Conservation (phyloP, 2,329 filamentous ascomycete genomes). For the Penicillium sclerotiorum region DNA sequence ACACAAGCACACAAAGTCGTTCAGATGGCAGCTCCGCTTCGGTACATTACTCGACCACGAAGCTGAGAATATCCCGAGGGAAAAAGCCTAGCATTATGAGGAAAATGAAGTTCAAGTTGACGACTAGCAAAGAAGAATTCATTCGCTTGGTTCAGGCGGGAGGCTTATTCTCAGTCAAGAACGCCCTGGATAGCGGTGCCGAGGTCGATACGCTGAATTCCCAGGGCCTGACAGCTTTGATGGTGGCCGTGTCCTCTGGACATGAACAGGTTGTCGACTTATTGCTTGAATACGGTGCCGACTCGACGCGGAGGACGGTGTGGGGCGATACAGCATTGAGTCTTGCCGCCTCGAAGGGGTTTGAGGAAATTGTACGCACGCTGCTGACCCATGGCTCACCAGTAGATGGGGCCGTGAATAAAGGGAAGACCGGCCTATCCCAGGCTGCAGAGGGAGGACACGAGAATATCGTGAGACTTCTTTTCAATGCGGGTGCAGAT, state of each 20-base stretch:
- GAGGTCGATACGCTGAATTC: constrained; percentile 11
- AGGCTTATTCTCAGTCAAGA: constrained; percentile 3
- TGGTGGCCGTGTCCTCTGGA: constrained; percentile 16
- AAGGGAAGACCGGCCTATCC: constrained; percentile 10
- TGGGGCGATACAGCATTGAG: constrained; percentile 14
- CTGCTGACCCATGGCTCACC: constrained; percentile 13
- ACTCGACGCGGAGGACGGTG: not conserved
- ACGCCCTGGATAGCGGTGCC: constrained; percentile 17
- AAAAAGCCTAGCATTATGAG: constrained; percentile 16
- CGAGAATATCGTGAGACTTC: constrained; percentile 11
- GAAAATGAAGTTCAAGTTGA: constrained; percentile 16
- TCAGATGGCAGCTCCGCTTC: constrained; percentile 3
- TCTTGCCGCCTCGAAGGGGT: constrained; percentile 11
- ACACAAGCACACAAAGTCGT: not conserved
- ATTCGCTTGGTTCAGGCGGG: constrained; percentile 11
- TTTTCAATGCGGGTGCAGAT: constrained; percentile 18
- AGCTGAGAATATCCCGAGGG: not conserved
- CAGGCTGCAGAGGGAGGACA: constrained; percentile 16
- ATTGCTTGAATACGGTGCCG: constrained; percentile 16
- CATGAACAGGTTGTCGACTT: constrained; percentile 14
- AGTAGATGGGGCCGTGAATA: not conserved
- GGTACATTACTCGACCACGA: not conserved
- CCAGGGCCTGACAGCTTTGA: constrained; percentile 16
- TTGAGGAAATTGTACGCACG: constrained; percentile 13
- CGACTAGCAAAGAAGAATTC: constrained; percentile 14